These are phyloP conservation scores for Cupressus sempervirens DNA, from an alignment of 75 land plant genomes.

Conservation along the genomic window DNA sequence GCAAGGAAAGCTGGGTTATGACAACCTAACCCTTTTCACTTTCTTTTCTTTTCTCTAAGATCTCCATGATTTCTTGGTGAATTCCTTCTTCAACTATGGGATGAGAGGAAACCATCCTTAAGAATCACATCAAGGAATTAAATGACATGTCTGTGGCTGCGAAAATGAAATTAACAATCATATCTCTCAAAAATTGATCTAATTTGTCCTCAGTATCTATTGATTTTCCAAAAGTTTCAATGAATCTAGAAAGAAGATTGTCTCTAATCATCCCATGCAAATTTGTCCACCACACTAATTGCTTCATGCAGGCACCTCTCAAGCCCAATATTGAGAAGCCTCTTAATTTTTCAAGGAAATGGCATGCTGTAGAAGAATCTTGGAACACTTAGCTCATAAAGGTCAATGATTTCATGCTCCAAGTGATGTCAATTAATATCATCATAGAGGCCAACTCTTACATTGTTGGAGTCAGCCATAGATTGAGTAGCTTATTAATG, in stretches of 20 bases:
- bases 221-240: no score
- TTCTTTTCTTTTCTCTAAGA: conserved; percentile 5
- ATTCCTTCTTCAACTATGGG: conserved; percentile 21
- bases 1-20: no score
- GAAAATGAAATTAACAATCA: conserved; percentile 31
- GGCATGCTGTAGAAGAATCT: no score
- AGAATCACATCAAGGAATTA: conserved; percentile 27
- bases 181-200: conserved; percentile 17
- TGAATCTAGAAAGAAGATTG: background rate
- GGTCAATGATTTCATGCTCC: no score
- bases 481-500: no score
- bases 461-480: no score
- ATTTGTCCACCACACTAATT: conserved; percentile 20
- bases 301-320: background rate
- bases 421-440: no score
- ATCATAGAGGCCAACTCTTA: no score
- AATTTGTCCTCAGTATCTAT: background rate
- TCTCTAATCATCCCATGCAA: background rate
- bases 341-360: background rate
- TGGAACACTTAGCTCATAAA: no score
- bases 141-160: conserved; percentile 41
- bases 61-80: conserved; percentile 12
- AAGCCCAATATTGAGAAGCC: background rate
- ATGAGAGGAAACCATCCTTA: conserved; percentile 19
- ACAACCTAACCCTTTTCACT: no score